These are phyloP conservation scores for Castanea sativa DNA, from an alignment of 306 rosid genomes.

Conservation along the genomic window DNA sequence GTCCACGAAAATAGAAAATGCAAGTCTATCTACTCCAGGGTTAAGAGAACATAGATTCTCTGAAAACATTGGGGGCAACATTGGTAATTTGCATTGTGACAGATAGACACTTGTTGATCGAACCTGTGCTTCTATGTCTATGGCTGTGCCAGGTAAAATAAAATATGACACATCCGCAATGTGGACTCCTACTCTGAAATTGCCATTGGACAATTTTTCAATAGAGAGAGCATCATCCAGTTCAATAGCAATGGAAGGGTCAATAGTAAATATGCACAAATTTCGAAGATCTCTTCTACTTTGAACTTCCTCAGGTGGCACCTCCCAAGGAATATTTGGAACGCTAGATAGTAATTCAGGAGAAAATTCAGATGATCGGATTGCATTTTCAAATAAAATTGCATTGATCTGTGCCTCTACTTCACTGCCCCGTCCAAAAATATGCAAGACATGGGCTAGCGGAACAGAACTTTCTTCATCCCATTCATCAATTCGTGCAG, in stretches of 20 bases:
- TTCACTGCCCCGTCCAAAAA: conserved; percentile 69
- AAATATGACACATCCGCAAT: conserved; percentile 83
- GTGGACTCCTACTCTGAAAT: conserved; percentile 83
- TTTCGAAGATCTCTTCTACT: conserved; percentile 72
- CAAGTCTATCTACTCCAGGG: conserved; percentile 83
- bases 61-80: conserved; percentile 75
- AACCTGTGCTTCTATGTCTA: conserved; percentile 64
- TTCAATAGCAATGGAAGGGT: conserved; percentile 82
- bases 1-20: conserved; percentile 75
- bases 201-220: conserved; percentile 63
- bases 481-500: conserved; percentile 74
- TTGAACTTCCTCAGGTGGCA: conserved; percentile 57
- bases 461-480: conserved; percentile 60
- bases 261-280: conserved; percentile 75
- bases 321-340: conserved; percentile 71
- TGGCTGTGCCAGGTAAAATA: conserved; percentile 66
- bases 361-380: conserved; percentile 58
- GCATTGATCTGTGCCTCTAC: conserved; percentile 70
- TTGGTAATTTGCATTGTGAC: conserved; percentile 57
- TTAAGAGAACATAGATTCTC: conserved; percentile 73
- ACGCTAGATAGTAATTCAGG: conserved; percentile 56
- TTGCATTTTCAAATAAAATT: conserved; percentile 68
- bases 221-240: conserved; percentile 91
- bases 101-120: conserved; percentile 83
- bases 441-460: conserved; percentile 50